phyloP scores from a whole-genome alignment of 108 stramenopile species.

The Discostella stelligeroides region DNA sequence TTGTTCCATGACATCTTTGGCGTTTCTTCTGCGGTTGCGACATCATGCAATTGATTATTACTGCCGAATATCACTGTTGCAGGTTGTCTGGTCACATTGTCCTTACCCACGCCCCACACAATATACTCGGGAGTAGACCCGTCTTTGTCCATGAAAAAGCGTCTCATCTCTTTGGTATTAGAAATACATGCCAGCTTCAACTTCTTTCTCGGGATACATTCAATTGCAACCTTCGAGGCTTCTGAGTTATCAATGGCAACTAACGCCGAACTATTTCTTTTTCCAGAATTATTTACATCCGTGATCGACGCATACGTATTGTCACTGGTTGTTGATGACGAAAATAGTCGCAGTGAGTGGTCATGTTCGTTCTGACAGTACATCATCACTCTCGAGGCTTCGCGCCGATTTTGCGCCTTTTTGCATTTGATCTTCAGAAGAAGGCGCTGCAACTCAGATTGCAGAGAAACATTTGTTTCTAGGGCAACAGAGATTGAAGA shows the following conservation, averaged over 20 bases:
- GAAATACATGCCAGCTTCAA: conserved; percentile 26
- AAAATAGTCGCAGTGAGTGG: conserved; percentile 7
- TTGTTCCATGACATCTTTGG: conserved; percentile 17
- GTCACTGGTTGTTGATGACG: neutral
- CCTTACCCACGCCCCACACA: conserved; percentile 22
- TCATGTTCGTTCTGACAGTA: conserved; percentile 15
- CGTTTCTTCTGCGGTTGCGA: conserved; percentile 22
- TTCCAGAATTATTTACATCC: neutral
- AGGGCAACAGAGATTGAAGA: conserved; percentile 34
- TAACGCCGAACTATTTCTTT: neutral
- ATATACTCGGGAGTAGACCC: conserved; percentile 45
- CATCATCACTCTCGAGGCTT: conserved; percentile 30
- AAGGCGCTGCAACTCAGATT: conserved; percentile 39
- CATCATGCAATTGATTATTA: conserved; percentile 2
- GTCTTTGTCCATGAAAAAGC: conserved; percentile 57
- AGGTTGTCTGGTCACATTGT: conserved; percentile 18
- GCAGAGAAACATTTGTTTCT: conserved; percentile 27
- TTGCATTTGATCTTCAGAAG: conserved; percentile 27
- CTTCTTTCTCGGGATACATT: neutral
- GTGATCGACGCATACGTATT: neutral
- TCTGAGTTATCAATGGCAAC: neutral
- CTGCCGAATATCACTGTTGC: conserved; percentile 6
- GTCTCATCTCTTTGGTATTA: conserved; percentile 53
- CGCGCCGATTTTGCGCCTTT: conserved; percentile 26
- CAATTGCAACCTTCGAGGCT: neutral